Evolutionary conservation across 2,329 filamentous ascomycete genomes (phyloP), one percentile per base, ranked within the genome.

Genomic region (Tolypocladium sp.): DNA sequence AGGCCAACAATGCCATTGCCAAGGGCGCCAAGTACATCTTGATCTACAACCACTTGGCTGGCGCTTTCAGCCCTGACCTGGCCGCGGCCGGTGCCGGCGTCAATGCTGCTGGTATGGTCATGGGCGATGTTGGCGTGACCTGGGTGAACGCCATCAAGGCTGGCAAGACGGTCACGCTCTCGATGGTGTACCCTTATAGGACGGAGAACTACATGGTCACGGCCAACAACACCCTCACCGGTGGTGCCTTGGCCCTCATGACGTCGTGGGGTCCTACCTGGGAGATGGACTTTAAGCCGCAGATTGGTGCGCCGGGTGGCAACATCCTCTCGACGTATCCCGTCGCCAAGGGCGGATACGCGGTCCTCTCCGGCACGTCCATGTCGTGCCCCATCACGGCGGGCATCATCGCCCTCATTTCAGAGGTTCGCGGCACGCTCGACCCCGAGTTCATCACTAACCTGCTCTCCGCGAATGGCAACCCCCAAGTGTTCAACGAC

Each of bases 241-340:
- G 79, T 1, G 84, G 83, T 7, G 80, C 77, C 53, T 66, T 80
- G 40, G 83, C 79, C 64, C 70, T 69, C 9, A 85, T 74, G 67
- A 82, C 79, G 44, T 80, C 78, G 6, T 87, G 83, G 84, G 84
- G 84, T 6, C 84, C 84, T 2, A 84, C 79, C 3, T 86, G 77
- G 68, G 83, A 87, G 65, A 73, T 83, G 62, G 77, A 80, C 53
- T 69, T 81, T 55, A 84, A 83, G 68, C 82, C 83, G 0, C 77
- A 84, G 63, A 69, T 84, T 46, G 79, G 77, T 20, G 74, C 81
- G 1, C 79, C 82, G 2, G 82, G 84, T 40, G 82, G 82, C 54
- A 76, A 76, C 56, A 85, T 87, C 53, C 69, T 87, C 27, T 84
- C 82, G 10, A 85, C 83, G 0, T 86, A 75, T 62, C 82, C 80